Percentiles rank a stretch among this genome's conserved stretches.
Conservation (phyloP, 306 rosid species). For the Cucurbita ficifolia region DNA sequence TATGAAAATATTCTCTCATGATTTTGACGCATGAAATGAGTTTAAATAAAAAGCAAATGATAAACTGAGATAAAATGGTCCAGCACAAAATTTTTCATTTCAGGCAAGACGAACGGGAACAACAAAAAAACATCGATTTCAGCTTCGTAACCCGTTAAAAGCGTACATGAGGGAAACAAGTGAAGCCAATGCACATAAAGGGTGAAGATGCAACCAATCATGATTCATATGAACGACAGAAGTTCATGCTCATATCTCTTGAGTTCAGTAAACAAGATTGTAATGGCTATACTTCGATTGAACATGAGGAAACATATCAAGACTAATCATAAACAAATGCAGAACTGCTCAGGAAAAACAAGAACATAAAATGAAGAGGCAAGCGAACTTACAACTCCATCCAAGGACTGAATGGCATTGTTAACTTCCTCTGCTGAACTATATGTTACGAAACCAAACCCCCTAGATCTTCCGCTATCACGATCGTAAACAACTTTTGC, state of each 20-base stretch:
- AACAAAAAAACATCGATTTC: not conserved
- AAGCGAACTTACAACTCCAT: conserved; percentile 58
- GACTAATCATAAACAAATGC: not conserved
- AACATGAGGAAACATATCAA: not conserved
- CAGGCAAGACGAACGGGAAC: not conserved
- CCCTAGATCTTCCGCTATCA: conserved; percentile 95
- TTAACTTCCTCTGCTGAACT: conserved; percentile 48
- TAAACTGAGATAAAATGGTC: not conserved
- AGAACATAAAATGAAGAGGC: not conserved
- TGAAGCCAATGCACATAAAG: not conserved
- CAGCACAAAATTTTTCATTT: not conserved
- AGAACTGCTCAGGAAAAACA: not conserved
- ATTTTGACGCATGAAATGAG: not conserved
- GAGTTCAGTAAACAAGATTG: not conserved
- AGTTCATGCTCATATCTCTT: not conserved
- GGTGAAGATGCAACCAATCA: not conserved
- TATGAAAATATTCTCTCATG: not conserved
- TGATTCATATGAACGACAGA: not conserved
- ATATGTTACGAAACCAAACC: conserved; percentile 85
- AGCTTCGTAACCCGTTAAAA: not conserved
- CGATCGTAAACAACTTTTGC: conserved; percentile 85
- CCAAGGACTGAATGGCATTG: conserved; percentile 59
- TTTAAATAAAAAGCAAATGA: not conserved
- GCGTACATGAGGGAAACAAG: not conserved
- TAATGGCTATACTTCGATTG: not conserved